Evolutionary conservation across 75 land plant species (phyloP), one percentile per base, ranked within the genome.

Genomic region (Cunninghamia lanceolata): DNA sequence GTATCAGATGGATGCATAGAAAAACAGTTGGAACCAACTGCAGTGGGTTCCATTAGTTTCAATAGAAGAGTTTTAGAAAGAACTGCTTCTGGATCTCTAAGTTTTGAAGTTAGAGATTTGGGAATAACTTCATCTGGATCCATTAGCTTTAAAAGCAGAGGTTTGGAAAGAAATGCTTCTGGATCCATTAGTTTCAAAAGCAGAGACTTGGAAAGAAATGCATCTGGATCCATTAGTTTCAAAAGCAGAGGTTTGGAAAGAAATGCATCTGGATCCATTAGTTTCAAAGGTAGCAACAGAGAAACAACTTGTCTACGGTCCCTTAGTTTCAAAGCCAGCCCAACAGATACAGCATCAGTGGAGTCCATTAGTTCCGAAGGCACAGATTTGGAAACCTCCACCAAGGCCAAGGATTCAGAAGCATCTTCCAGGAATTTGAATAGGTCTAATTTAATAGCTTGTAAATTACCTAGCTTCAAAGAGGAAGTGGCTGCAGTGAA

Each of bases 401-500:
- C 40, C 54, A 85, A 53, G 30, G 86, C 32, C 5, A 75, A 11
- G 19, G 83, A 88, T 39, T 70, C 82, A 21, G 78, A 84, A 71
- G 73, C 25, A 10, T 78, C 15, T 4, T 52, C 56, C 45, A 74
- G 38, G 30, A 39, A 13, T 36, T 32, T 83, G 43, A 40, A 59
- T 6, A 75, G 85, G 45, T 32, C 63, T 13, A 71, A 56, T 34
- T 35, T 82, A 43, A 56, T 19, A 40, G 87, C 82, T 11, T 35
- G 86, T 11, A 85, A 77, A 73, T 85, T 80, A 15, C 17, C 45
- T 40, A 85, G 80, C 15, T 71, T 85, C 45, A 85, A 73, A 73
- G 81, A 68, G 45, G 89, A 94, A 83, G 93, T 91, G 45, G 99
- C 99, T 52, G 98, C 98, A 34, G 91, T 93, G 30, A 90, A 85